Evolutionary conservation across 2,329 filamentous ascomycete genomes (phyloP).

Genomic region (Endothia cerciana): DNA sequence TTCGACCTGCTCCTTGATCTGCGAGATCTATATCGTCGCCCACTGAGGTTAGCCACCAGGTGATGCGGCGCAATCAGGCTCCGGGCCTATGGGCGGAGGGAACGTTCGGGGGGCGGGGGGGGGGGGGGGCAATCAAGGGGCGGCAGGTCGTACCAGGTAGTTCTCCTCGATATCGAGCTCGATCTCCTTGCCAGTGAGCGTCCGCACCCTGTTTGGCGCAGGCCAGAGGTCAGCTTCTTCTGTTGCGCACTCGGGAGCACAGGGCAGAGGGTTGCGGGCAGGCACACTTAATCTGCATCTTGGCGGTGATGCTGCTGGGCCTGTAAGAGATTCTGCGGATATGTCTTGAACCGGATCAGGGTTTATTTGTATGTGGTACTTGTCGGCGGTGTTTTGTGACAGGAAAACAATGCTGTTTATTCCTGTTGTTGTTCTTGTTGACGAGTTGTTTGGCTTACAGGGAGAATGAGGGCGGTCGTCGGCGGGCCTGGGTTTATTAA

Average conservation of each 20-base stretch:
- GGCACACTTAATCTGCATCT: constrained; percentile 57
- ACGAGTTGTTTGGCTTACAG: neutral
- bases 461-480: constrained; percentile 34
- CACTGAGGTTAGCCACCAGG: constrained; percentile 10
- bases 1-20: constrained; percentile 99
- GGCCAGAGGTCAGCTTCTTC: constrained; percentile 13
- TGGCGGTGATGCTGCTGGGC: constrained; percentile 32
- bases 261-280: constrained; percentile 7
- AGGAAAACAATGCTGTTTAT: neutral
- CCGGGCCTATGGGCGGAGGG: neutral
- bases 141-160: constrained; percentile 71
- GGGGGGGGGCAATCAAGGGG: neutral
- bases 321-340: constrained; percentile 23
- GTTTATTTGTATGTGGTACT: neutral
- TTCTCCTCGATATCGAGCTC: constrained; percentile 95
- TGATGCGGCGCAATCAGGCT: neutral
- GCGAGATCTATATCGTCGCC: constrained; percentile 67
- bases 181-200: constrained; percentile 97
- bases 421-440: neutral
- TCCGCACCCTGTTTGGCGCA: constrained; percentile 74
- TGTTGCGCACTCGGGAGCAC: neutral
- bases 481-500: constrained; percentile 9
- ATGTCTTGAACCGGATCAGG: neutral
- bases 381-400: neutral
- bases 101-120: neutral